Evolutionary conservation across 306 rosid species (phyloP).

Genomic region (Prosopis cineraria): DNA sequence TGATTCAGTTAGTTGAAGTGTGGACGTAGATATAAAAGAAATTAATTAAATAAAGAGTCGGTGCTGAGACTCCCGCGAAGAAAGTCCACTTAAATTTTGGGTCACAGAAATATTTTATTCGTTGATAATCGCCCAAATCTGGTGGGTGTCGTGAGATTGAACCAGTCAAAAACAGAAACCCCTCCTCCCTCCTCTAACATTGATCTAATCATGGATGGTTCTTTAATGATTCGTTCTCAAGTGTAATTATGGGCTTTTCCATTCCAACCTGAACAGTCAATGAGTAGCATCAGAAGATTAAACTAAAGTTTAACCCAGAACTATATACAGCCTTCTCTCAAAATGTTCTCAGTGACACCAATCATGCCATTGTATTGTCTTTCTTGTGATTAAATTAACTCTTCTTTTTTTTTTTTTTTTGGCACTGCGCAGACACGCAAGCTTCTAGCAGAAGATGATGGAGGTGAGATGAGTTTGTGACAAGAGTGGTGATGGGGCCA

Average conservation of each 20-base stretch:
- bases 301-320: background rate
- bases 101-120: conserved; percentile 27
- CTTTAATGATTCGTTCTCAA: background rate
- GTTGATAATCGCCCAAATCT: conserved; percentile 35
- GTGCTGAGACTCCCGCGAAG: conserved; percentile 45
- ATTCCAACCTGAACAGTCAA: background rate
- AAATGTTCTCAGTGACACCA: conserved; percentile 34
- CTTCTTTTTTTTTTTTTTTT: background rate
- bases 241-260: conserved; percentile 17
- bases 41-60: conserved; percentile 40
- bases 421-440: background rate
- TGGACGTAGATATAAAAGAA: conserved; percentile 52
- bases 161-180: conserved; percentile 37
- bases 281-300: background rate
- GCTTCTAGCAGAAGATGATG: conserved; percentile 35
- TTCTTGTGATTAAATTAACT: conserved; percentile 43
- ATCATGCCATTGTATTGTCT: conserved; percentile 72
- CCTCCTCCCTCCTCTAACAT: conserved; percentile 1
- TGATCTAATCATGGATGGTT: conserved; percentile 17
- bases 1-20: conserved; percentile 43
- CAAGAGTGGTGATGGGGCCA: conserved; percentile 31
- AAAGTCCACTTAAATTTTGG: conserved; percentile 16
- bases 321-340: no score
- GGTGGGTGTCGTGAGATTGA: conserved; percentile 18
- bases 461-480: background rate